Evolutionary conservation across 148 eudicot genomes (phyloP).

Genomic region (Amaranthus cruentus): DNA sequence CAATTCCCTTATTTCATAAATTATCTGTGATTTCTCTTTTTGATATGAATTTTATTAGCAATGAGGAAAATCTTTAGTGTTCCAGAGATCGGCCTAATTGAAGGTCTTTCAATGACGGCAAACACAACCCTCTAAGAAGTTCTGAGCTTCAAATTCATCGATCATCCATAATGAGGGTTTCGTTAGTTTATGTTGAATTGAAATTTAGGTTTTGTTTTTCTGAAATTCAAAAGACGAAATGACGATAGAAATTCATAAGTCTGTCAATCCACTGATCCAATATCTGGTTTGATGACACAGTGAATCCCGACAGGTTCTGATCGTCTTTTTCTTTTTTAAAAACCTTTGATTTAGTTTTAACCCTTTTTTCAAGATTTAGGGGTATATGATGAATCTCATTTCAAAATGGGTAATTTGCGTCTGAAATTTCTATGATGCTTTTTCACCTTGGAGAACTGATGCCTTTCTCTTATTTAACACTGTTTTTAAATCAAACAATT

Average conservation of each 20-base stretch:
- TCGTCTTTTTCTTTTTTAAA: conserved; percentile 29
- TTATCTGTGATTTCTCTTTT: background rate
- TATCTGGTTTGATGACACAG: conserved; percentile 42
- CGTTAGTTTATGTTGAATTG: background rate
- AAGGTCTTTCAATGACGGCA: conserved; percentile 44
- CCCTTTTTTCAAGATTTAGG: conserved; percentile 8
- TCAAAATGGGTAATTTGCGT: conserved; percentile 88
- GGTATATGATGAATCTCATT: conserved; percentile 57
- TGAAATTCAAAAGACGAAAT: conserved; percentile 30
- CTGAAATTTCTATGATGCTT: conserved; percentile 66
- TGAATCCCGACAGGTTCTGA: conserved; percentile 86
- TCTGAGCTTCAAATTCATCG: conserved; percentile 39
- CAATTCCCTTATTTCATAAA: background rate
- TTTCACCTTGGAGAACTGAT: conserved; percentile 95
- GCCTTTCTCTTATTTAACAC: conserved; percentile 16
- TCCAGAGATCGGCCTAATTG: conserved; percentile 31
- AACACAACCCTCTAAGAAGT: conserved; percentile 88
- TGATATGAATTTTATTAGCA: conserved; percentile 6
- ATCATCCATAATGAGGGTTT: background rate
- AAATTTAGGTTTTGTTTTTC: background rate
- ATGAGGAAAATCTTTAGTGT: conserved; percentile 47
- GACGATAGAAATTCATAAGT: conserved; percentile 67
- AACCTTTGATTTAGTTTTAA: background rate
- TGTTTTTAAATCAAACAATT: background rate
- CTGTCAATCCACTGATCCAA: conserved; percentile 83